Base-by-base conservation (phyloP, 768 basidiomycete species). In the Boletus pseudopeckii region DNA sequence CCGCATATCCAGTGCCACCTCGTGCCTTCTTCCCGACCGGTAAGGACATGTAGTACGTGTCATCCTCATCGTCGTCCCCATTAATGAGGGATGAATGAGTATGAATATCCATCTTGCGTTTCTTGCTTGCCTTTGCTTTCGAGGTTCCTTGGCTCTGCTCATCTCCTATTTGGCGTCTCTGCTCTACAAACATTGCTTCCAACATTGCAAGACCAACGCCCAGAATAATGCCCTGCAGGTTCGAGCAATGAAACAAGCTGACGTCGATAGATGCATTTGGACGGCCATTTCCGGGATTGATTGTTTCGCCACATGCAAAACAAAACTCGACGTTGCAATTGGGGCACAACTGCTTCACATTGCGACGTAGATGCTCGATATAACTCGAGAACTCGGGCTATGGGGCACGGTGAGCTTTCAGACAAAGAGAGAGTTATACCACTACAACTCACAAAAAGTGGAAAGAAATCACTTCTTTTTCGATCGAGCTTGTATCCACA, bases 131-230 rank as follows among this genome's bases (percentile, higher is more conserved):
- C 61, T 68, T 68, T 52, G 62, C 48, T 61, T 66, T 71, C 15
- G 58, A 57, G 26, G 49, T 15, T 37, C 56, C 68, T n/a, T 57
- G 67, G 36, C 24, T 61, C 52, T 55, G 55, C 4, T 67, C 71
- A 20, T 68, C 69, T 15, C 64, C 58, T 5, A 57, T 33, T 38
- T 75, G 73, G 43, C 72, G 73, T 13, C 69, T 68, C 55, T 84
- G 82, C 38, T 86, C 82, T 34, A 76, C 68, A 64, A 86, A 95
- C 34, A 79, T 71, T 50, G 82, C 77, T 69, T 96, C 92, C 40
- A 96, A 78, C 83, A 92, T 92, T 34, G 83, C 83, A 41, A 96
- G 79, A 9, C 95, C 94, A 37, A 96, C 79, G n/a, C 94, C 95
- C 6, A 98, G 75, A 58, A 97, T 85, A 14, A 91, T 82, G 37